These are phyloP conservation scores for Rheum nobile DNA, from an alignment of 148 eudicot genomes.

Conservation along the genomic window DNA sequence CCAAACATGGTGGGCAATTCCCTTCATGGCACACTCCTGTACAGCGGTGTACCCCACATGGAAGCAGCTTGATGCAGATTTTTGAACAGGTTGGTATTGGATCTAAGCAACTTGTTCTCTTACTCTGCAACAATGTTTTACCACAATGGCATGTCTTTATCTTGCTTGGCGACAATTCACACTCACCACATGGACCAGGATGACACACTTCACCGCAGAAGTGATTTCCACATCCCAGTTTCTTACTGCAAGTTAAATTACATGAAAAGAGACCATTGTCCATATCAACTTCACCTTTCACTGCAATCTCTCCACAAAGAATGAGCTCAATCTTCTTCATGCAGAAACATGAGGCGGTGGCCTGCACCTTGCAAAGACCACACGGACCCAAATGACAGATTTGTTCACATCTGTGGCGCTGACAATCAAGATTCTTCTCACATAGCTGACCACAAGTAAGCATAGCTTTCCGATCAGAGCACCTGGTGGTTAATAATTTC, in stretches of 20 bases:
- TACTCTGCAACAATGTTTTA: slow-evolving; percentile 42
- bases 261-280: slow-evolving; percentile 76
- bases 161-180: slow-evolving; percentile 57
- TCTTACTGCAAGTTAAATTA: slow-evolving; percentile 42
- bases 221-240: slow-evolving; percentile 64
- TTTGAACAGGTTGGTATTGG: slow-evolving; percentile 72
- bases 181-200: slow-evolving; percentile 91
- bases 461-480: slow-evolving; percentile 60
- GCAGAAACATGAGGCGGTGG: slow-evolving; percentile 80
- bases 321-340: slow-evolving; percentile 62
- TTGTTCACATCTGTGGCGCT: slow-evolving; percentile 59
- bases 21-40: slow-evolving; percentile 67
- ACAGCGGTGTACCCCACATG: slow-evolving; percentile 63
- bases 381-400: slow-evolving; percentile 79
- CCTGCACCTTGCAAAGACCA: slow-evolving; percentile 48
- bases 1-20: slow-evolving; percentile 53
- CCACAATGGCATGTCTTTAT: slow-evolving; percentile 77
- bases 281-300: slow-evolving; percentile 62
- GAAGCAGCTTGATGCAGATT: slow-evolving; percentile 62
- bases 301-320: slow-evolving; percentile 71
- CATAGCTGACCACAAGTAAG: slow-evolving; percentile 77
- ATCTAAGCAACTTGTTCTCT: slow-evolving; percentile 61
- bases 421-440: slow-evolving; percentile 60
- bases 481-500: slow-evolving; percentile 61
- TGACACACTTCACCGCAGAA: slow-evolving; percentile 56